Percentiles rank a stretch among this genome's conserved stretches.
Conservation (phyloP, 1,139 yeast genomes). For the Ogataea hybrid region DNA sequence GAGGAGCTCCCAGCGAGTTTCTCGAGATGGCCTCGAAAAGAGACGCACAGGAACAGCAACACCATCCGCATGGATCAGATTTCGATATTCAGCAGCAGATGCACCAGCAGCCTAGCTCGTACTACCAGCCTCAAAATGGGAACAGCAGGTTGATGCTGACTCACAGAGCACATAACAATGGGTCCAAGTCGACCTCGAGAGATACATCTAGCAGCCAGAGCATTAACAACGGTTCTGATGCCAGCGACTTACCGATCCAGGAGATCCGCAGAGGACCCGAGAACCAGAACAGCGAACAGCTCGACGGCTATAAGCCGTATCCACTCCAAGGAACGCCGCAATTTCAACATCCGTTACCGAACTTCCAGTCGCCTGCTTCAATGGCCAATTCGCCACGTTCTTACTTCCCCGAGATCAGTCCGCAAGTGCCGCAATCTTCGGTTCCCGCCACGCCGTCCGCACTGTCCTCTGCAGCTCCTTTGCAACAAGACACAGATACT, state of each 20-base stretch:
- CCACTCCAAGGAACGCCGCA: conserved; percentile 7
- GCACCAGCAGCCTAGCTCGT: conserved; percentile 5
- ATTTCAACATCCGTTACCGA: conserved; percentile 7
- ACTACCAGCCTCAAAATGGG: conserved; percentile 10
- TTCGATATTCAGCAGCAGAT: conserved; percentile 8
- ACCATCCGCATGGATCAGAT: conserved; percentile 12
- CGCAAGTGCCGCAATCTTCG: conserved; percentile 2
- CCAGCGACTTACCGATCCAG: conserved; percentile 28
- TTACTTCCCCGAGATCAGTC: conserved; percentile 26
- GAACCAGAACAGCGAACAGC: conserved; percentile 23
- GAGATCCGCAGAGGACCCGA: conserved; percentile 34
- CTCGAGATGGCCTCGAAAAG: conserved; percentile 17
- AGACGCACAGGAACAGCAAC: conserved; percentile 12
- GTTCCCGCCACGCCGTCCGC: conserved; percentile 9
- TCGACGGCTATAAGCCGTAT: conserved; percentile 3
- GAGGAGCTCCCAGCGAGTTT: conserved; percentile 13
- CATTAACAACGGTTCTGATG: conserved; percentile 12
- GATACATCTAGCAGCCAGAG: conserved; percentile 4
- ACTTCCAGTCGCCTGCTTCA: conserved; percentile 13
- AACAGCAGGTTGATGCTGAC: conserved; percentile 28
- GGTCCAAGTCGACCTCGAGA: conserved; percentile 15
- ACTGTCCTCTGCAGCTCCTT: conserved; percentile 5
- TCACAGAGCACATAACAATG: conserved; percentile 23
- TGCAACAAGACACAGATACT: conserved; percentile 9
- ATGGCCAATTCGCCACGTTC: conserved; percentile 24